Evolutionary conservation across 2,329 filamentous ascomycete genomes (phyloP).

Genomic region (Botryotinia narcissicola): DNA sequence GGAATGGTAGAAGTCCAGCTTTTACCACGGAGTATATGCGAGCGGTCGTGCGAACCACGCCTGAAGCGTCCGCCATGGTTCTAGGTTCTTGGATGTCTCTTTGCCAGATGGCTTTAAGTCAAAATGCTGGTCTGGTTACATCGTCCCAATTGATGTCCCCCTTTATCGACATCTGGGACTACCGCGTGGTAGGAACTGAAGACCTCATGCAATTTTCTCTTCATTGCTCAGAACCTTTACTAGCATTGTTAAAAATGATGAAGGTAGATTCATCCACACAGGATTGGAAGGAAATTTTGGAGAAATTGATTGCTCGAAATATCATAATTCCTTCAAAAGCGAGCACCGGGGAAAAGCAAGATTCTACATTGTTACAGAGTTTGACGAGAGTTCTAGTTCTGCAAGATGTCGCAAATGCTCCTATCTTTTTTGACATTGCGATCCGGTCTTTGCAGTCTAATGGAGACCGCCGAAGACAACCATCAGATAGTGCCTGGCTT

Average conservation of each 20-base stretch:
- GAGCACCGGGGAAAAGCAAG: conserved; percentile 21
- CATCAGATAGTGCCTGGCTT: conserved; percentile 48
- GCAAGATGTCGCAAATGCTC: conserved; percentile 40
- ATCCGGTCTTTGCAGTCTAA: conserved; percentile 45
- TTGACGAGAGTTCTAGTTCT: conserved; percentile 33
- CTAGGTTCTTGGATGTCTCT: conserved; percentile 37
- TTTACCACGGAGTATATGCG: conserved; percentile 38
- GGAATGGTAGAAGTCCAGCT: conserved; percentile 22
- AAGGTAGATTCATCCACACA: conserved; percentile 13
- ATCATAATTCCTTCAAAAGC: conserved; percentile 39
- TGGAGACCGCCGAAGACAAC: conserved; percentile 45
- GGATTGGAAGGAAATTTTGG: conserved; percentile 32
- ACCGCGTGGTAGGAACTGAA: conserved; percentile 26
- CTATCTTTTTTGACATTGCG: conserved; percentile 47
- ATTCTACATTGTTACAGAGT: conserved; percentile 29
- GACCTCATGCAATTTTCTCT: conserved; percentile 37
- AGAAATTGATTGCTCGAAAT: conserved; percentile 39
- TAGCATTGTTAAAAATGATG: conserved; percentile 33
- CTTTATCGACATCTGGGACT: conserved; percentile 37
- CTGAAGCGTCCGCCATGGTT: conserved; percentile 35
- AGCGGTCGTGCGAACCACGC: conserved; percentile 33
- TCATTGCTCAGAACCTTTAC: conserved; percentile 34
- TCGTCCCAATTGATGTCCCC: conserved; percentile 31
- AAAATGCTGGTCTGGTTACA: background rate
- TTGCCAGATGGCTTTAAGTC: conserved; percentile 24